Evolutionary conservation across 179 eudicot species (phyloP).

Genomic region (Actinidia chinensis): DNA sequence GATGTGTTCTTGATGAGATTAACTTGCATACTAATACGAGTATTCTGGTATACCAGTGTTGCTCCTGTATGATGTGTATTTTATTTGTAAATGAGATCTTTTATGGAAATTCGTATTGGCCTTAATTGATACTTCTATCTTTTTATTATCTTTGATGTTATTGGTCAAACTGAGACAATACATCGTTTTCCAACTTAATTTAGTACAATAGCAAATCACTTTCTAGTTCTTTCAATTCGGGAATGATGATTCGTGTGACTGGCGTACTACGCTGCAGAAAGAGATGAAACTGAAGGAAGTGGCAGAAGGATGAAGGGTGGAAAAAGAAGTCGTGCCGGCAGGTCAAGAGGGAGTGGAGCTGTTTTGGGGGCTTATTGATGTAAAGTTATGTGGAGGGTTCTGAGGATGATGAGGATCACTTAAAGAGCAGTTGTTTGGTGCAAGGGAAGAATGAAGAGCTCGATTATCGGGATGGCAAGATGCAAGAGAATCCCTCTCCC

Average conservation of each 20-base stretch:
- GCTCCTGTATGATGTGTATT: too few species aligned
- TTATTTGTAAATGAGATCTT: too few species aligned
- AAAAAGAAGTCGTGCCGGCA: conserved; percentile 76
- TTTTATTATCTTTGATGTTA: neutral
- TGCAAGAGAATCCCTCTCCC: conserved; percentile 83
- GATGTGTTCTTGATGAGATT: too few species aligned
- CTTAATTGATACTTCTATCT: neutral
- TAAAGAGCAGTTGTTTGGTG: conserved; percentile 88
- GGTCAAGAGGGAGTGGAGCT: conserved; percentile 66
- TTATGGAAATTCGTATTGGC: neutral
- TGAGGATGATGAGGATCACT: conserved; percentile 68
- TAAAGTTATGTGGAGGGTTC: conserved; percentile 64
- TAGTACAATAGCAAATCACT: neutral
- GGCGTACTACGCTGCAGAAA: conserved; percentile 48
- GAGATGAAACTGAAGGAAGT: conserved; percentile 76
- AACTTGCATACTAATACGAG: too few species aligned
- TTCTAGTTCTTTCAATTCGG: neutral
- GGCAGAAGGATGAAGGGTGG: conserved; percentile 67
- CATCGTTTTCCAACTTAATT: neutral
- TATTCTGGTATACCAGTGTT: too few species aligned
- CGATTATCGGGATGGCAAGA: conserved; percentile 54
- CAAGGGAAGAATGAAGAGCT: conserved; percentile 82
- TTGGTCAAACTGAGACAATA: neutral
- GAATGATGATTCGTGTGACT: neutral
- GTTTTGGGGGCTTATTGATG: conserved; percentile 66